Evolutionary conservation across 116 monocot genomes (phyloP).

Genomic region (Zostera marina): DNA sequence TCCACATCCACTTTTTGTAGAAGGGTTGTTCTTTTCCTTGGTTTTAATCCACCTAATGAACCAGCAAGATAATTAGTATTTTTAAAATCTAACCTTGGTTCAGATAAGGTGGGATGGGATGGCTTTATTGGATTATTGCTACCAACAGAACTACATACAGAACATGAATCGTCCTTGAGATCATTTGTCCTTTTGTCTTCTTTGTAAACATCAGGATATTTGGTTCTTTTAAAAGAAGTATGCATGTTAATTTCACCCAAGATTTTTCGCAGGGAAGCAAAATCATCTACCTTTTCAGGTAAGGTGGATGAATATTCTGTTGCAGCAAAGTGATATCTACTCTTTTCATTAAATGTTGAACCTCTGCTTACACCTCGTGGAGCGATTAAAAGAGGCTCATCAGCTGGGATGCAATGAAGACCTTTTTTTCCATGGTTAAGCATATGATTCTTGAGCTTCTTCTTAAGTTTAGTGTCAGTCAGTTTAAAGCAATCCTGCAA

Average conservation of each 20-base stretch:
- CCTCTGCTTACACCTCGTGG: background rate
- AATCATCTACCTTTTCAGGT: slow-evolving; percentile 33
- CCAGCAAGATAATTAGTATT: slow-evolving; percentile 12
- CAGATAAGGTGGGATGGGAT: slow-evolving; percentile 3
- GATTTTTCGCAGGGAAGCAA: slow-evolving; percentile 32
- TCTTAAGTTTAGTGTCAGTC: background rate
- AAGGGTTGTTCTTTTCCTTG: background rate
- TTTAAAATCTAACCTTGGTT: slow-evolving; percentile 8
- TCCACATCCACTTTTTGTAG: slow-evolving; percentile 10
- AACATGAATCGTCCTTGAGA: slow-evolving; percentile 31
- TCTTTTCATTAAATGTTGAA: background rate
- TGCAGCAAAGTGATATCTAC: background rate
- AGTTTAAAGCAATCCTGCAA: slow-evolving; percentile 1
- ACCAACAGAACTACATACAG: slow-evolving; percentile 64
- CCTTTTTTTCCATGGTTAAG: background rate
- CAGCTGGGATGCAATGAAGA: background rate
- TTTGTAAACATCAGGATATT: slow-evolving; percentile 9
- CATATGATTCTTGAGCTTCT: background rate
- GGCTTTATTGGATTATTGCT: slow-evolving; percentile 14
- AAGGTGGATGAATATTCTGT: background rate
- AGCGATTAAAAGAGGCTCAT: background rate
- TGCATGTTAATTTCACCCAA: slow-evolving; percentile 32
- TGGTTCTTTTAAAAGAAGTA: slow-evolving; percentile 27
- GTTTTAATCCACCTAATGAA: slow-evolving; percentile 7
- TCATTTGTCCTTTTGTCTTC: slow-evolving; percentile 5